These are phyloP conservation scores for Thermothielavioides terrestris DNA, from an alignment of 495 filamentous ascomycete species.

Conservation along the genomic window DNA sequence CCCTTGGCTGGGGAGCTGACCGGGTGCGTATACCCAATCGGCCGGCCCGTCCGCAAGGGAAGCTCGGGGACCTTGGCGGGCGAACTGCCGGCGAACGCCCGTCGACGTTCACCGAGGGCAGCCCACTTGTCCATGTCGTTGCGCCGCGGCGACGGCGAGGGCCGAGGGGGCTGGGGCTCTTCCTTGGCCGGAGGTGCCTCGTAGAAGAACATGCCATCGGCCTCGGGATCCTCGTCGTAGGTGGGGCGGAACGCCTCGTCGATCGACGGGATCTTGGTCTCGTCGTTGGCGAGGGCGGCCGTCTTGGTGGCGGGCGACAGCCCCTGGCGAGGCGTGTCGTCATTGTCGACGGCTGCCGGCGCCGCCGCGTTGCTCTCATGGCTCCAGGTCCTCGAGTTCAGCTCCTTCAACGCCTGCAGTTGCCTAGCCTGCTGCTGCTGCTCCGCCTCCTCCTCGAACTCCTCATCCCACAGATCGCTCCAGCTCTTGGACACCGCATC, in stretches of 20 bases:
- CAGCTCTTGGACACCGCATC: slow-evolving; percentile 86
- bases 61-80: slow-evolving; percentile 36
- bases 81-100: slow-evolving; percentile 50
- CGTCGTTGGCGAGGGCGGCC: slow-evolving; percentile 24
- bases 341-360: slow-evolving; percentile 28
- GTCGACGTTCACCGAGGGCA: slow-evolving; percentile 68
- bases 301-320: slow-evolving; percentile 45
- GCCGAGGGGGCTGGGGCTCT: slow-evolving; percentile 20
- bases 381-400: slow-evolving; percentile 75
- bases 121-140: slow-evolving; percentile 75
- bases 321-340: slow-evolving; percentile 42
- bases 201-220: slow-evolving; percentile 62
- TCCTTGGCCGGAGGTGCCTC: slow-evolving; percentile 43
- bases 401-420: slow-evolving; percentile 54
- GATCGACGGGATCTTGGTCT: slow-evolving; percentile 35
- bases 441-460: slow-evolving; percentile 54
- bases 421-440: slow-evolving; percentile 50
- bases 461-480: slow-evolving; percentile 94
- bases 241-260: slow-evolving; percentile 34
- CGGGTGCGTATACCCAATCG: slow-evolving; percentile 22
- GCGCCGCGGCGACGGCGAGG: slow-evolving; percentile 43
- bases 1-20: slow-evolving; percentile 29
- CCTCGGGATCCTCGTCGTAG: slow-evolving; percentile 48
- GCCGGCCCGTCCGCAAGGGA: slow-evolving; percentile 32
- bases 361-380: slow-evolving; percentile 54